A percentile compares a stretch with the other conserved stretches of the same genome.
Conservation (phyloP, 2,329 filamentous ascomycete species). For the Fusarium nanum region DNA sequence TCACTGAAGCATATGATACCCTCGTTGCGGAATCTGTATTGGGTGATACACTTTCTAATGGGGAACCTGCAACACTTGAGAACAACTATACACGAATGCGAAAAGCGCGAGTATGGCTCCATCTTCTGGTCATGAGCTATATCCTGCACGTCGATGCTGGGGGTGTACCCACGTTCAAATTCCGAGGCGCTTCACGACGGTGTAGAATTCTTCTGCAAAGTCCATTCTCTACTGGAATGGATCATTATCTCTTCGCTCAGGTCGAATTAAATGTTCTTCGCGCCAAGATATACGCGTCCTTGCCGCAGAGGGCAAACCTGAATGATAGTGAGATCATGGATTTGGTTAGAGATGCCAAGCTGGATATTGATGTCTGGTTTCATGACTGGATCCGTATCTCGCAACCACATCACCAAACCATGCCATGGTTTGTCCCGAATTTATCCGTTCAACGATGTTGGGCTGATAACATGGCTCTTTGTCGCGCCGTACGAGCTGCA, state of each 20-base stretch:
- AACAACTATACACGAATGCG: background rate
- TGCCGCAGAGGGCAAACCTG: background rate
- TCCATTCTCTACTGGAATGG: conserved; percentile 10
- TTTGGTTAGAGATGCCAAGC: conserved; percentile 15
- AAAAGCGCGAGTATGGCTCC: conserved; percentile 17
- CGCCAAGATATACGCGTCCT: conserved; percentile 16
- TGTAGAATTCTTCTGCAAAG: conserved; percentile 13
- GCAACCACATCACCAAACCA: background rate
- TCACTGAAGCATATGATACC: conserved; percentile 16
- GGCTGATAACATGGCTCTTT: conserved; percentile 26
- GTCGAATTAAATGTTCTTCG: conserved; percentile 18
- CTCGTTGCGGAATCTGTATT: conserved; percentile 2
- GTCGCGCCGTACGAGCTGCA: conserved; percentile 9
- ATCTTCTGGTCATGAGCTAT: conserved; percentile 9
- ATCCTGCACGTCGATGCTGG: conserved; percentile 20
- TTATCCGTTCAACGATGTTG: conserved; percentile 13
- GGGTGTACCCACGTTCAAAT: conserved; percentile 16
- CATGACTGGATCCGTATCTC: conserved; percentile 25
- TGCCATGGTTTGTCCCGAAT: conserved; percentile 24
- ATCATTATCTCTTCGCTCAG: conserved; percentile 21
- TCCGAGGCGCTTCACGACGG: conserved; percentile 11
- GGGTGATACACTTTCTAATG: background rate
- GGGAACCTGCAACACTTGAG: rapidly evolving
- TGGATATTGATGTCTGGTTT: conserved; percentile 21
- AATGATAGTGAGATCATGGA: conserved; percentile 15